phyloP scores from a whole-genome alignment of 2,329 filamentous ascomycete genomes.

The Ascomycota sp. region DNA sequence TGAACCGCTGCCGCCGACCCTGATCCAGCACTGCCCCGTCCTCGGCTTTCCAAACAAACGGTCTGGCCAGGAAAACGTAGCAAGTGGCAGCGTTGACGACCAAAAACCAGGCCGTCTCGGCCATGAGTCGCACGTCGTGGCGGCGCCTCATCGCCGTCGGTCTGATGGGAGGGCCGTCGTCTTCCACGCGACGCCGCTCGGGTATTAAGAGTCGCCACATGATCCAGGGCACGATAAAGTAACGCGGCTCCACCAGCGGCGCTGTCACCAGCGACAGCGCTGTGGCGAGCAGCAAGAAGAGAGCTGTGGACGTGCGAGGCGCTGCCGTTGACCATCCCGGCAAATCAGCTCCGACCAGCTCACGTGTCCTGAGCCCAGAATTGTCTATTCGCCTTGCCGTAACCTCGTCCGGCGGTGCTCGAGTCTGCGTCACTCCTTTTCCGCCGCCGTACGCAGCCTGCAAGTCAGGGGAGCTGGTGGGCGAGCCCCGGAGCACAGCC shows the following conservation, averaged over 20 bases:
- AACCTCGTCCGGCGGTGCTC: too few relatives aligned
- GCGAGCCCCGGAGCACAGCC: too few relatives aligned
- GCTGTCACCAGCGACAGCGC: conserved; percentile 66
- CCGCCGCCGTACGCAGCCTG: too few relatives aligned
- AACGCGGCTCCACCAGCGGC: conserved; percentile 82
- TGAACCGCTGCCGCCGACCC: conserved; percentile 51
- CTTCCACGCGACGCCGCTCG: conserved; percentile 13
- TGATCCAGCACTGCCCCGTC: conserved; percentile 30
- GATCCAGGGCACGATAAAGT: conserved; percentile 90
- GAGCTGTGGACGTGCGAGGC: conserved; percentile 26
- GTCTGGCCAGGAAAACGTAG: conserved; percentile 48
- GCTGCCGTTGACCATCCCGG: conserved; percentile 10
- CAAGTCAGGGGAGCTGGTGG: too few relatives aligned
- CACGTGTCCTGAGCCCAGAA: too few relatives aligned
- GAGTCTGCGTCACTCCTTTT: too few relatives aligned
- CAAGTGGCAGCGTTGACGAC: conserved; percentile 44
- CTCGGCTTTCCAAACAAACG: conserved; percentile 43
- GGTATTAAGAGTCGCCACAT: conserved; percentile 75
- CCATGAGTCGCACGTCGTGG: conserved; percentile 25
- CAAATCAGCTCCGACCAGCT: conserved; percentile 5
- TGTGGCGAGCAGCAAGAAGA: conserved; percentile 47
- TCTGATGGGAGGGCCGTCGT: neutral
- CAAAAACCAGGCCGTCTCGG: conserved; percentile 52
- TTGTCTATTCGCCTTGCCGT: too few relatives aligned
- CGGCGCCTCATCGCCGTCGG: neutral